Evolutionary conservation across 805 yeast species (phyloP), one percentile per base, ranked within the genome.

Genomic region (Hanseniaspora osmophila): DNA sequence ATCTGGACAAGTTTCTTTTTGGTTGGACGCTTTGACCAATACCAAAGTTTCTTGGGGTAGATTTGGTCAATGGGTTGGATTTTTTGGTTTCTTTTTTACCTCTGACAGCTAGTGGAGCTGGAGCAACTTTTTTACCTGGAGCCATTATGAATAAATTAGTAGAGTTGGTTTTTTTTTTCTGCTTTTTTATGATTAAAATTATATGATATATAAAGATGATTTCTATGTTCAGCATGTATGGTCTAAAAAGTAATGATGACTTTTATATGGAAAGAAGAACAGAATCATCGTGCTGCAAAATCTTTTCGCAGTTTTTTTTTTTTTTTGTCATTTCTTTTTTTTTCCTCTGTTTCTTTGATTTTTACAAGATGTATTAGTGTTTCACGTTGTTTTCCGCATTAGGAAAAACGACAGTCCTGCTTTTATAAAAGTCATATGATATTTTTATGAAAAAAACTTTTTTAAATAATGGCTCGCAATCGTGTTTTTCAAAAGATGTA

Each of bases 21-120:
- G 87, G 95, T 74, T 90, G 97, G 61, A 90, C 63, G 56, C 81
- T 74, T 77, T 92, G 97, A 64, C 98, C 98, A 63, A 92, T 82
- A 73, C 97, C 97, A 65, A 80, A 90, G 75, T 78, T 81, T 75
- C 80, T 82, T 69, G 96, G 94, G 57, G 86, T 75, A 53, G 94
- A 71, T 70, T 84, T 94, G 65, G 85, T 70, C 68, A 88, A 75
- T 62, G 96, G 95, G 78, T 85, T 86, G 74, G 75, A 73, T 51
- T 74, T 64, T 61, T 74, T 68, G 56, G 72, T 62, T 54, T 74
- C 63, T 73, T 84, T 77, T 60, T 68, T 56, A 51, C 72, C 53
- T 67, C 74, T 74, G 63, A 84, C 66, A 66, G 95, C 87, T 69
- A 87, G 82, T 71, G 98, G 98, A 69, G 96, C 90, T 77, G 96